phyloP scores from a whole-genome alignment of 805 yeast genomes.

The Saccharomyces jurei region DNA sequence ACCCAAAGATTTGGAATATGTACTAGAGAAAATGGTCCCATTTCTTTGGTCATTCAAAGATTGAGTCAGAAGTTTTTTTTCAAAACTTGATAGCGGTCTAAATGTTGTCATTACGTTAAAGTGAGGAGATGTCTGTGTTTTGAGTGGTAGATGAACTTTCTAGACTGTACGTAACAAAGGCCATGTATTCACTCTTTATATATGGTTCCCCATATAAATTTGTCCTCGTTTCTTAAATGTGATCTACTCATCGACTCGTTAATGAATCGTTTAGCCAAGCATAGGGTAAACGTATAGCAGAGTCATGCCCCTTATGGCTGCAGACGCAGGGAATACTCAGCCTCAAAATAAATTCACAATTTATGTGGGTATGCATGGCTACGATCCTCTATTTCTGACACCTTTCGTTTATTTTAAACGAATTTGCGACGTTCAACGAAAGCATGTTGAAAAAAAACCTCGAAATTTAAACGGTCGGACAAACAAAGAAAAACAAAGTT shows the following conservation, averaged over 20 bases:
- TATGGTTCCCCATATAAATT: not conserved
- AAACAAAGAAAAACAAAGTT: not conserved
- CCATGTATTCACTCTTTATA: not conserved
- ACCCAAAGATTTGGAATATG: constrained; percentile 4
- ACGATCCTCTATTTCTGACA: not conserved
- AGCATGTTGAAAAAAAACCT: not conserved
- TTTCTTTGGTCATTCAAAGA: constrained; percentile 18
- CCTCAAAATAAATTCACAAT: not conserved
- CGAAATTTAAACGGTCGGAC: not conserved
- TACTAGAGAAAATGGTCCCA: constrained; percentile 23
- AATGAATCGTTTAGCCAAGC: not conserved
- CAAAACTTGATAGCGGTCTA: constrained; percentile 21
- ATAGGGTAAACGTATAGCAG: not conserved
- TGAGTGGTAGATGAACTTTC: not conserved
- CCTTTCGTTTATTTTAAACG: not conserved
- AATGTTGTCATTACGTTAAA: constrained; percentile 2
- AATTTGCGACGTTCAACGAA: not conserved
- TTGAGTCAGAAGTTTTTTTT: constrained; percentile 20
- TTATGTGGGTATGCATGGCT: not conserved
- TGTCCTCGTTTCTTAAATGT: not conserved
- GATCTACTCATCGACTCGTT: not conserved
- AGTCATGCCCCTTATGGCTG: not conserved
- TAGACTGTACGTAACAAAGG: not conserved
- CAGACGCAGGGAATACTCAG: not conserved
- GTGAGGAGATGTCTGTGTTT: not conserved